Percentiles rank a stretch among this genome's conserved stretches.
Evolutionary conservation across 805 yeast species (phyloP).

Genomic region (Myxozyma sirexii): DNA sequence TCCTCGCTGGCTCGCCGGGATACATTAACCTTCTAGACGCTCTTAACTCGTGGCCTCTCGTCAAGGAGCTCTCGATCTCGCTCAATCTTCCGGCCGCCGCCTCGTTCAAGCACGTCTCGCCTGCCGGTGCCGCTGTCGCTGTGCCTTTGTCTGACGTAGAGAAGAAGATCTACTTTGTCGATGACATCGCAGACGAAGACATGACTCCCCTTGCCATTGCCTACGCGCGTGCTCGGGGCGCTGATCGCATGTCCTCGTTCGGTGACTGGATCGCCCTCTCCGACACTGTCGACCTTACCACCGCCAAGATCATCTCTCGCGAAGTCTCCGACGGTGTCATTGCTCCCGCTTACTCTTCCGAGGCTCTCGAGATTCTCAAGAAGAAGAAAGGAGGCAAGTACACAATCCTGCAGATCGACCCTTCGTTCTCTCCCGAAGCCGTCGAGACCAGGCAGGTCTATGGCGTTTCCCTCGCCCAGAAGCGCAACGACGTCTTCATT

Average conservation of each 20-base stretch:
- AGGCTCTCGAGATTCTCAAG: slow-evolving; percentile 83
- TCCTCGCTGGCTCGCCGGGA: slow-evolving; percentile 93
- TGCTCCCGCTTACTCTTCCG: slow-evolving; percentile 95
- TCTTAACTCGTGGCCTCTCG: slow-evolving; percentile 97
- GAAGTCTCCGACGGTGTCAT: slow-evolving; percentile 98
- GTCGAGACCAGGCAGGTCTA: slow-evolving; percentile 92
- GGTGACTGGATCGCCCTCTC: slow-evolving; percentile 98
- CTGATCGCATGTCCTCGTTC: slow-evolving; percentile 98
- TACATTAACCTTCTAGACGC: slow-evolving; percentile 96
- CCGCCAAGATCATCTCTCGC: slow-evolving; percentile 94
- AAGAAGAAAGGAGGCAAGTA: slow-evolving; percentile 97
- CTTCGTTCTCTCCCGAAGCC: slow-evolving; percentile 80
- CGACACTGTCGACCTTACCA: slow-evolving; percentile 92
- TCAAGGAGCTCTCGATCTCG: slow-evolving; percentile 92
- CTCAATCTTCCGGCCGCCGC: slow-evolving; percentile 98
- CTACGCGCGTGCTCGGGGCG: slow-evolving; percentile 99
- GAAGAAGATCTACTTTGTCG: slow-evolving; percentile 93
- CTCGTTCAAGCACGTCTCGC: slow-evolving; percentile 97
- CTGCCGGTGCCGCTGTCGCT: slow-evolving; percentile 99
- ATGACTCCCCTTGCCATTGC: slow-evolving; percentile 96
- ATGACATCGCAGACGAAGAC: slow-evolving; percentile 77
- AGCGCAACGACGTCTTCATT: slow-evolving; percentile 96
- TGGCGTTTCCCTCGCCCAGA: slow-evolving; percentile 93
- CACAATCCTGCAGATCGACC: slow-evolving; percentile 94
- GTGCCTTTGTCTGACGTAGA: slow-evolving; percentile 87